Evolutionary conservation across 2,329 filamentous ascomycete genomes (phyloP).

Genomic region (Epichloe hybrida): DNA sequence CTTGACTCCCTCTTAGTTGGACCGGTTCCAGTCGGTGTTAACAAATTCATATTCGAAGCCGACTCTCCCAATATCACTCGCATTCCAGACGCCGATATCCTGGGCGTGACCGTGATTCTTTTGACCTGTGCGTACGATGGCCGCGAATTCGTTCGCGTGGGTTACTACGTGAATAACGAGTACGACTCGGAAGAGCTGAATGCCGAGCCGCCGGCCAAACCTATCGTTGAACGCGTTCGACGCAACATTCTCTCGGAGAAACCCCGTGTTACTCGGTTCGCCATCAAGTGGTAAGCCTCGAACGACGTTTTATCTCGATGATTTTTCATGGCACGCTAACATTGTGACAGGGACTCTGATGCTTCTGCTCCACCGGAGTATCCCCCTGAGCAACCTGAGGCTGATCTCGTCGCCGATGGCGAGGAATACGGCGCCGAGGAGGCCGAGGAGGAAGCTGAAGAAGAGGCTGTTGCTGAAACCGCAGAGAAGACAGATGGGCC

Average conservation of each 20-base stretch:
- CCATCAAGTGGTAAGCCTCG: conserved; percentile 84
- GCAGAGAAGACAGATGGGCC: conserved; percentile 26
- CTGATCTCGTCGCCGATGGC: conserved; percentile 74
- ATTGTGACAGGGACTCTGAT: conserved; percentile 70
- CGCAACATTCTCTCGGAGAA: conserved; percentile 94
- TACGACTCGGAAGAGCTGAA: conserved; percentile 86
- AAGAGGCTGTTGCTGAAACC: conserved; percentile 36
- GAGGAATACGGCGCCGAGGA: conserved; percentile 87
- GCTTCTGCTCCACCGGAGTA: conserved; percentile 91
- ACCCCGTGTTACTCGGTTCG: conserved; percentile 91
- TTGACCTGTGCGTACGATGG: conserved; percentile 94
- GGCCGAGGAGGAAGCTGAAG: conserved; percentile 52
- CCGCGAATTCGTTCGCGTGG: conserved; percentile 92
- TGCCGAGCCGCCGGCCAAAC: conserved; percentile 81
- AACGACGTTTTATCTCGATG: background rate
- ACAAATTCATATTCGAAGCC: conserved; percentile 97
- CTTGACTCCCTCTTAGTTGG: conserved; percentile 94
- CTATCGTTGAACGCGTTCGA: conserved; percentile 79
- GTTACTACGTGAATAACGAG: conserved; percentile 99
- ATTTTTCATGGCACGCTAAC: background rate
- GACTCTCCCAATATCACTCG: conserved; percentile 79
- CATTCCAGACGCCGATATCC: conserved; percentile 88
- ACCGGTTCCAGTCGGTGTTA: conserved; percentile 92
- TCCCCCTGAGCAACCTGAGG: conserved; percentile 94
- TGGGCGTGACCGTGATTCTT: conserved; percentile 93